These are phyloP conservation scores for Dactylellina drechsleri DNA, from an alignment of 2,329 filamentous ascomycete genomes.

Conservation along the genomic window DNA sequence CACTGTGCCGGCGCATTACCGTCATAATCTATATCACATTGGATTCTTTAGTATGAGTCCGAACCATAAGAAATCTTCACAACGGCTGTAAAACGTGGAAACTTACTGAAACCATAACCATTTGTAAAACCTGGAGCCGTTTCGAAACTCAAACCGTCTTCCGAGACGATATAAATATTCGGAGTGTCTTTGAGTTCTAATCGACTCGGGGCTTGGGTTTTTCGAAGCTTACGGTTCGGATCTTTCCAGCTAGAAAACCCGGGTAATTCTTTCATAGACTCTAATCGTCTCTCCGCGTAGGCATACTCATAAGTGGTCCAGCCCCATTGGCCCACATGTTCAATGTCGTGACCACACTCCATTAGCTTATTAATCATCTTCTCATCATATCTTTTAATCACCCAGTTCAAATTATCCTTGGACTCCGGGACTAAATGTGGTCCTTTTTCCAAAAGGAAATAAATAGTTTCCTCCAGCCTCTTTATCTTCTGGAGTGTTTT, in stretches of 20 bases:
- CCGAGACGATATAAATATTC: slow-evolving; percentile 34
- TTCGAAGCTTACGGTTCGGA: slow-evolving; percentile 15
- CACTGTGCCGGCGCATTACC: not conserved
- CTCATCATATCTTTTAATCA: slow-evolving; percentile 42
- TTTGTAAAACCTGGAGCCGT: slow-evolving; percentile 33
- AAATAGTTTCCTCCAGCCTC: slow-evolving; percentile 17
- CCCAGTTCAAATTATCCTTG: slow-evolving; percentile 14
- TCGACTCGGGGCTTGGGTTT: slow-evolving; percentile 17
- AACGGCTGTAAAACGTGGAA: too few species aligned
- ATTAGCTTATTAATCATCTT: slow-evolving; percentile 31
- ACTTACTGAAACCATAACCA: slow-evolving; percentile 23
- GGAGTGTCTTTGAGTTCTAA: slow-evolving; percentile 21
- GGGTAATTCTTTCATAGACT: slow-evolving; percentile 19
- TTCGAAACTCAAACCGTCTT: slow-evolving; percentile 41
- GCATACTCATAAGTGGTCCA: slow-evolving; percentile 44
- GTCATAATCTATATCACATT: slow-evolving; percentile 10
- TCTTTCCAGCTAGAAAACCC: slow-evolving; percentile 31
- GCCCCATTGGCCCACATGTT: slow-evolving; percentile 18
- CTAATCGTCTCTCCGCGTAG: slow-evolving; percentile 25
- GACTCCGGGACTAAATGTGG: slow-evolving; percentile 22
- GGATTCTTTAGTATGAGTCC: not conserved
- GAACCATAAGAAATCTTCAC: too few species aligned
- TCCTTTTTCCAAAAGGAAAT: slow-evolving; percentile 29
- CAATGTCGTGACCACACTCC: slow-evolving; percentile 35
- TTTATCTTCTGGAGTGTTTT: slow-evolving; percentile 17